phyloP scores from a whole-genome alignment of 805 yeast species.

The Pichia heedii region DNA sequence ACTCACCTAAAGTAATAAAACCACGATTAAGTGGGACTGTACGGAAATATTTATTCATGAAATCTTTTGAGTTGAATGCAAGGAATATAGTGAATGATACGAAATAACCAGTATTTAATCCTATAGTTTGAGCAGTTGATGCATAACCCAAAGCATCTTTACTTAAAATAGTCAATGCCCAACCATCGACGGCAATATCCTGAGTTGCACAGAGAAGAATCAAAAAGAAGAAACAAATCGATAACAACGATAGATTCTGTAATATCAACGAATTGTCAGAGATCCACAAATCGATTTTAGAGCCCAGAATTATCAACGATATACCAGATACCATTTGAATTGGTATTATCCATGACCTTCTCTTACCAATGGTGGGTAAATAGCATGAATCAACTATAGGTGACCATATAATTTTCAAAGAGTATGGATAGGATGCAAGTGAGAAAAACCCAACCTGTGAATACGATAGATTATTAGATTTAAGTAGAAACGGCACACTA shows the following conservation, averaged over 20 bases:
- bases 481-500: slow-evolving; percentile 80
- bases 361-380: slow-evolving; percentile 57
- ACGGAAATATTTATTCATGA: slow-evolving; percentile 80
- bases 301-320: slow-evolving; percentile 59
- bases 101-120: slow-evolving; percentile 89
- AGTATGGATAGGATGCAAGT: slow-evolving; percentile 90
- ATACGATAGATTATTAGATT: slow-evolving; percentile 65
- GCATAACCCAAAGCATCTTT: slow-evolving; percentile 79
- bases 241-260: slow-evolving; percentile 44
- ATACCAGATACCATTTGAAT: slow-evolving; percentile 75
- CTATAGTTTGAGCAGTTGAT: slow-evolving; percentile 95
- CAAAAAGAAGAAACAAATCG: slow-evolving; percentile 62
- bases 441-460: slow-evolving; percentile 88
- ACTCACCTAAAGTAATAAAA: slow-evolving; percentile 61
- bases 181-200: slow-evolving; percentile 98
- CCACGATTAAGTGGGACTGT: slow-evolving; percentile 52
- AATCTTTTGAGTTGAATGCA: slow-evolving; percentile 85
- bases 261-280: slow-evolving; percentile 33
- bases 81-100: slow-evolving; percentile 83
- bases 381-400: slow-evolving; percentile 91
- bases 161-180: slow-evolving; percentile 88
- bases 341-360: slow-evolving; percentile 93
- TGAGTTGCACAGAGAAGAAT: slow-evolving; percentile 94
- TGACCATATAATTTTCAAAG: slow-evolving; percentile 87
- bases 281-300: slow-evolving; percentile 40